Evolutionary conservation across 164 flowering plant genomes (phyloP).

Genomic region (Annona cherimola): DNA sequence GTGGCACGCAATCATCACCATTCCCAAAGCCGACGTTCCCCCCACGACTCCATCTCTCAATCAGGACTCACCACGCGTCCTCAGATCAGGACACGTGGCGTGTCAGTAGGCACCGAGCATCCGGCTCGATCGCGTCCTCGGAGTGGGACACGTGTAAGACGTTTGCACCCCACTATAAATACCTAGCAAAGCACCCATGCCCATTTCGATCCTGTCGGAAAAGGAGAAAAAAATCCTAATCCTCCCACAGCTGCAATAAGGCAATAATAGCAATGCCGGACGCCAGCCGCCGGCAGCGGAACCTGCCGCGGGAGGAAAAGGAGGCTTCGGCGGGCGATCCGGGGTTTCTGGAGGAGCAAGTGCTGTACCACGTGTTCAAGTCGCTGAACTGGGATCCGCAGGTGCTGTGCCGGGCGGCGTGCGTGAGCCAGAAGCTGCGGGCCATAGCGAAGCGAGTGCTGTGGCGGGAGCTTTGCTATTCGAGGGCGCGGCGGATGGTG

Average conservation of each 20-base stretch:
- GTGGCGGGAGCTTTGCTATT: conserved; percentile 65
- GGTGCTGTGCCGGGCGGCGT: conserved; percentile 42
- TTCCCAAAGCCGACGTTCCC: background rate
- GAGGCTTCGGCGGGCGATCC: conserved; percentile 23
- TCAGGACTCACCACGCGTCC: conserved; percentile 3
- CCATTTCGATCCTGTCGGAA: conserved; percentile 2
- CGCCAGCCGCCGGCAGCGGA: conserved; percentile 17
- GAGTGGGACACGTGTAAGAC: background rate
- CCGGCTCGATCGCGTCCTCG: background rate
- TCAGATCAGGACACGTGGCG: background rate
- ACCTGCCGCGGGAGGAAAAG: conserved; percentile 6
- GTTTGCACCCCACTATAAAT: background rate
- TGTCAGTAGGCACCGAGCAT: background rate
- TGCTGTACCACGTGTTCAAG: conserved; percentile 51
- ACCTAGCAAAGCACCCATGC: background rate
- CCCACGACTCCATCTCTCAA: background rate
- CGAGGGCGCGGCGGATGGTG: conserved; percentile 64
- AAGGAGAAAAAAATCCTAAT: background rate
- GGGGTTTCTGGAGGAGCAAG: conserved; percentile 55
- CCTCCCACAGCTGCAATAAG: background rate
- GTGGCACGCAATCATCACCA: background rate
- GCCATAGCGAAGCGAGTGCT: conserved; percentile 64
- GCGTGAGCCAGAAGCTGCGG: conserved; percentile 57
- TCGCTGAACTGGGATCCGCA: conserved; percentile 65
- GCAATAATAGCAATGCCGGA: no score